These are phyloP conservation scores for Talaromyces proteolyticus DNA, from an alignment of 495 filamentous ascomycete species.

Conservation along the genomic window DNA sequence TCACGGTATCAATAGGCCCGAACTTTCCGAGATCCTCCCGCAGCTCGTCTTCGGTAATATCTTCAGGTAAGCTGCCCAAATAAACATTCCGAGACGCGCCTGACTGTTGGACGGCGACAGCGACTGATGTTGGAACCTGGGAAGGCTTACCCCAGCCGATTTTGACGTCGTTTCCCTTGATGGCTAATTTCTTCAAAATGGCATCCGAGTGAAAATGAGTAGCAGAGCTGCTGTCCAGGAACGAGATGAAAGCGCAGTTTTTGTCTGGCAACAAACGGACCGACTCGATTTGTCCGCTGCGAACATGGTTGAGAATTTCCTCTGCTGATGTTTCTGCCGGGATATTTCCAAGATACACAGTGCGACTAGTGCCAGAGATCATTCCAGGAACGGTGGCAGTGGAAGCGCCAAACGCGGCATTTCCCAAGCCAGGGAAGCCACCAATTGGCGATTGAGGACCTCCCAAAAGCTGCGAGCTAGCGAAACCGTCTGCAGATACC, in stretches of 20 bases:
- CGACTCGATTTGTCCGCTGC: constrained; percentile 97
- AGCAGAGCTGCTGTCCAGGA: constrained; percentile 92
- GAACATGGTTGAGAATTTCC: constrained; percentile 94
- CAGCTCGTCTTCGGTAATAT: constrained; percentile 83
- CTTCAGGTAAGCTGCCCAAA: constrained; percentile 87
- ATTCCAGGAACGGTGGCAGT: constrained; percentile 73
- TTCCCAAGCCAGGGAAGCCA: constrained; percentile 56
- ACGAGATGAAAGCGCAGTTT: constrained; percentile 99
- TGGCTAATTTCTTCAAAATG: constrained; percentile 97
- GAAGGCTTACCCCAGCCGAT: constrained; percentile 99
- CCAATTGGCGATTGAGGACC: constrained; percentile 84
- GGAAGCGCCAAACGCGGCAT: constrained; percentile 52
- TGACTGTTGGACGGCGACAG: constrained; percentile 92
- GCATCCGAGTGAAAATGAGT: constrained; percentile 99
- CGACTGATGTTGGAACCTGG: constrained; percentile 94
- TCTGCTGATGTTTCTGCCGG: constrained; percentile 96
- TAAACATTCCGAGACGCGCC: constrained; percentile 98
- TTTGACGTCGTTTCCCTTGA: constrained; percentile 98
- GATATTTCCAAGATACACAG: constrained; percentile 96
- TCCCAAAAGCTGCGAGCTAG: constrained; percentile 64
- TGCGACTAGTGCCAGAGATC: constrained; percentile 86
- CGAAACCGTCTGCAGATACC: constrained; percentile 69
- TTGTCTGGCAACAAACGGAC: constrained; percentile 94
- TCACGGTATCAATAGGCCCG: constrained; percentile 92
- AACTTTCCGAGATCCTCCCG: constrained; percentile 96